phyloP scores from a whole-genome alignment of 306 rosid species.

The Pueraria montana region DNA sequence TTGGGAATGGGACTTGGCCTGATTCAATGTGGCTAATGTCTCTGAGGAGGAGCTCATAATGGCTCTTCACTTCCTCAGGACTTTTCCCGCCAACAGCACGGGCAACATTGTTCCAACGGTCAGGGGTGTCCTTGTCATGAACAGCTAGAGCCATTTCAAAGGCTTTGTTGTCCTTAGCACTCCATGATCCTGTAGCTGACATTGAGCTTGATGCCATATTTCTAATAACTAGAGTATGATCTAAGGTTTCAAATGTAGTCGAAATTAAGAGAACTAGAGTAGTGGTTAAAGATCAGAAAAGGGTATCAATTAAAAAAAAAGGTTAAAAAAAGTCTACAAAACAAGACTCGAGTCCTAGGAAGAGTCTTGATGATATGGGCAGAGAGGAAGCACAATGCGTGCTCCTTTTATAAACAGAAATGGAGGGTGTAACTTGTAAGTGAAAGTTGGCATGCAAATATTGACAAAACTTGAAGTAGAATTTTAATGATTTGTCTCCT shows the following conservation, averaged over 20 bases:
- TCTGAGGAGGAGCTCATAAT: neutral
- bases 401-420: neutral
- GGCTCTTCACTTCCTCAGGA: neutral
- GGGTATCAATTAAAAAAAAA: neutral
- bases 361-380: neutral
- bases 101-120: neutral
- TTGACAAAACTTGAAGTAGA: neutral
- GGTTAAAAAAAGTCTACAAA: neutral
- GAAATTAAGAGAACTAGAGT: neutral
- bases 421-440: neutral
- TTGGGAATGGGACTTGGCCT: neutral
- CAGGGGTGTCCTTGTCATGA: neutral
- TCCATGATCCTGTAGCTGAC: neutral
- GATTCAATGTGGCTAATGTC: neutral
- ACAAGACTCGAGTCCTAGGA: neutral
- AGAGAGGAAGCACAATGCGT: neutral
- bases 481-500: neutral
- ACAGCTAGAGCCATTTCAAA: neutral
- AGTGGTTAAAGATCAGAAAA: neutral
- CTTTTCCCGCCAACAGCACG: neutral
- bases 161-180: neutral
- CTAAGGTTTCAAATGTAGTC: neutral
- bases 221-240: neutral
- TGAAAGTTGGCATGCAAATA: neutral
- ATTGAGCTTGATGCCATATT: neutral